A percentile compares a stretch with the other conserved stretches of the same genome.
phyloP scores from a whole-genome alignment of 345 rosid species.

The Pseudoturritis turrita region DNA sequence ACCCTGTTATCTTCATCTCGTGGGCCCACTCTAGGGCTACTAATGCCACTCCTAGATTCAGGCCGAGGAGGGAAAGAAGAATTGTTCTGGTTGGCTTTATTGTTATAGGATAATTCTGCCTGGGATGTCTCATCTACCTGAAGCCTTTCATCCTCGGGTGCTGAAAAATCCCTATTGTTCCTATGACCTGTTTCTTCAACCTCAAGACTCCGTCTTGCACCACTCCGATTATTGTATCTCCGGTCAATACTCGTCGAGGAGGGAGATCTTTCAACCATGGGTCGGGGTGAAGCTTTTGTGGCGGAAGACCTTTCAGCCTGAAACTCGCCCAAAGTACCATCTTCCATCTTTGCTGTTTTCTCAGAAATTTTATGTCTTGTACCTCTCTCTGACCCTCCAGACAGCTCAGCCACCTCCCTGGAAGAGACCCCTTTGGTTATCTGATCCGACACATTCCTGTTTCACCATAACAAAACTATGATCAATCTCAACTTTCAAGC shows the following conservation, averaged over 20 bases:
- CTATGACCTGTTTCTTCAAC: slow-evolving; percentile 70
- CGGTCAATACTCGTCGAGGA: slow-evolving; percentile 75
- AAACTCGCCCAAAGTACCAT: slow-evolving; percentile 57
- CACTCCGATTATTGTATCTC: slow-evolving; percentile 49
- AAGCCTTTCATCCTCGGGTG: slow-evolving; percentile 62
- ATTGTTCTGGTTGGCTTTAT: slow-evolving; percentile 50
- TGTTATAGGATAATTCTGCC: slow-evolving; percentile 53
- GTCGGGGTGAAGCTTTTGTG: slow-evolving; percentile 74
- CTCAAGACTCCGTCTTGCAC: slow-evolving; percentile 62
- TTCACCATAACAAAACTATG: slow-evolving; percentile 14
- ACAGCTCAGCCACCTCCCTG: slow-evolving; percentile 43
- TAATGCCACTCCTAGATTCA: slow-evolving; percentile 56
- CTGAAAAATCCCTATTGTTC: slow-evolving; percentile 44
- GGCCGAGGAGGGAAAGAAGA: slow-evolving; percentile 59
- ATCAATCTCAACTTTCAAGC: slow-evolving; percentile 4
- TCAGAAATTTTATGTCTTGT: slow-evolving; percentile 57
- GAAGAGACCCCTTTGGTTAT: slow-evolving; percentile 52
- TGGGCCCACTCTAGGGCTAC: slow-evolving; percentile 63
- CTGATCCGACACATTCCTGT: slow-evolving; percentile 54
- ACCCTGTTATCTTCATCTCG: slow-evolving; percentile 65
- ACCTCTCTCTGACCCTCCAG: slow-evolving; percentile 59
- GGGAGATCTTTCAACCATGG: slow-evolving; percentile 70
- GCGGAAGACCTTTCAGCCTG: slow-evolving; percentile 60
- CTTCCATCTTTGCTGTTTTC: slow-evolving; percentile 55
- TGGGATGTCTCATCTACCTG: slow-evolving; percentile 55